Conservation (phyloP, 352 stramenopile species). For the Phytophthora ramorum region DNA sequence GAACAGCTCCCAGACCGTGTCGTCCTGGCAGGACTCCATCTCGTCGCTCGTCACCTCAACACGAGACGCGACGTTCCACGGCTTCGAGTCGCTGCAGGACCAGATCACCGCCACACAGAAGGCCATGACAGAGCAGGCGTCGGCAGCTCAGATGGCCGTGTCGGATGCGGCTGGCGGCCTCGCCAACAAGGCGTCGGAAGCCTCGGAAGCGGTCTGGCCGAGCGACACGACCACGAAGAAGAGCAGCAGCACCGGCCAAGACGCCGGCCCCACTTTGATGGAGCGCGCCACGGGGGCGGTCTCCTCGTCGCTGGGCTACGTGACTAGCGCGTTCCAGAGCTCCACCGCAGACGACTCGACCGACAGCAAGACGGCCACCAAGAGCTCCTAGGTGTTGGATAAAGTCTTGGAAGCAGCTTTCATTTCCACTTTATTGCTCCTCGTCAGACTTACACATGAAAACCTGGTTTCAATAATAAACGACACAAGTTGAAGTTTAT, state of each 20-base stretch:
- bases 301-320: constrained; percentile 23
- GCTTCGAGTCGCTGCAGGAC: constrained; percentile 50
- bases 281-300: constrained; percentile 21
- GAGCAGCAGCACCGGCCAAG: constrained; percentile 3
- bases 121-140: constrained; percentile 31
- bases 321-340: constrained; percentile 16
- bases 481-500: too few relatives aligned
- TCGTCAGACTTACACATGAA: too few relatives aligned
- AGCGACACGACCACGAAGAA: constrained; percentile 9
- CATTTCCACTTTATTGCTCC: too few relatives aligned
- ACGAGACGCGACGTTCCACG: constrained; percentile 41
- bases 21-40: constrained; percentile 36
- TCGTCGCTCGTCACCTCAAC: constrained; percentile 36
- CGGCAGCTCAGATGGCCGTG: constrained; percentile 2
- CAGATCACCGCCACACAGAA: constrained; percentile 35
- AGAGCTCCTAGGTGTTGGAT: constrained; percentile 2
- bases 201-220: neutral
- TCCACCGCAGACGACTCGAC: neutral
- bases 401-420: too few relatives aligned
- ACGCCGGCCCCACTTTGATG: constrained; percentile 34
- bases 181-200: constrained; percentile 30
- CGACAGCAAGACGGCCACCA: neutral
- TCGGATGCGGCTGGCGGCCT: constrained; percentile 11
- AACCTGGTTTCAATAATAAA: too few relatives aligned
- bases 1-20: constrained; percentile 18